These are phyloP conservation scores for Fusarium anguioides DNA, from an alignment of 2,329 filamentous ascomycete genomes.

Conservation along the genomic window DNA sequence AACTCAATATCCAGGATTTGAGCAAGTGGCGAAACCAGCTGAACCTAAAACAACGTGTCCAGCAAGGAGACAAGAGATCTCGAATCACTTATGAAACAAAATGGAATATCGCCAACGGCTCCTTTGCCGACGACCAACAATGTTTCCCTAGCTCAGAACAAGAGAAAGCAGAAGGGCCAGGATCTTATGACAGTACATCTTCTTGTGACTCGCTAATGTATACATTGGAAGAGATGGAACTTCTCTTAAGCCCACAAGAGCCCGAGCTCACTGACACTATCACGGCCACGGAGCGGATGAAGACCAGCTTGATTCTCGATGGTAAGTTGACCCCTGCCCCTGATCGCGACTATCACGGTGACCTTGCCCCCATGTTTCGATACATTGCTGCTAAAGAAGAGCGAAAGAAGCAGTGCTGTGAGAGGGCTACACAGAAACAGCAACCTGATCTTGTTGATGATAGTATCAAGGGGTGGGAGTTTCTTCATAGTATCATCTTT, in stretches of 20 bases:
- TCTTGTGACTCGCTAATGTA: neutral
- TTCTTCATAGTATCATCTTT: conserved; percentile 20
- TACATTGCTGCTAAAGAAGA: neutral
- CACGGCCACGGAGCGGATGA: conserved; percentile 7
- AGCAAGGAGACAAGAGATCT: neutral
- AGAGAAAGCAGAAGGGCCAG: neutral
- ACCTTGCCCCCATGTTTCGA: neutral
- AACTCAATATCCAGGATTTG: conserved; percentile 16
- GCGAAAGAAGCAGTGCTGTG: neutral
- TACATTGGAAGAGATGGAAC: neutral
- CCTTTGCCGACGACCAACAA: neutral
- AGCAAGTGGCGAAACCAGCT: conserved; percentile 14
- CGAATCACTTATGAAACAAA: neutral
- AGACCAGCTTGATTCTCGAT: conserved; percentile 14
- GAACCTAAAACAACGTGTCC: neutral
- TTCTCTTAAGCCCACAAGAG: neutral
- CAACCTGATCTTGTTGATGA: neutral
- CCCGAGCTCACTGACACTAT: neutral
- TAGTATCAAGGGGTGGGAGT: conserved; percentile 19
- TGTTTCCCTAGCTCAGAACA: neutral
- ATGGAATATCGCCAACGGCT: neutral
- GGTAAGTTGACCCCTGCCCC: conserved; percentile 15
- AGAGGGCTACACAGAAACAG: neutral
- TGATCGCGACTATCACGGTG: conserved; percentile 16
- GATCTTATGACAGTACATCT: neutral